Evolutionary conservation across 208 protist genomes (phyloP).

Genomic region (Endotrypanum monterogeii): DNA sequence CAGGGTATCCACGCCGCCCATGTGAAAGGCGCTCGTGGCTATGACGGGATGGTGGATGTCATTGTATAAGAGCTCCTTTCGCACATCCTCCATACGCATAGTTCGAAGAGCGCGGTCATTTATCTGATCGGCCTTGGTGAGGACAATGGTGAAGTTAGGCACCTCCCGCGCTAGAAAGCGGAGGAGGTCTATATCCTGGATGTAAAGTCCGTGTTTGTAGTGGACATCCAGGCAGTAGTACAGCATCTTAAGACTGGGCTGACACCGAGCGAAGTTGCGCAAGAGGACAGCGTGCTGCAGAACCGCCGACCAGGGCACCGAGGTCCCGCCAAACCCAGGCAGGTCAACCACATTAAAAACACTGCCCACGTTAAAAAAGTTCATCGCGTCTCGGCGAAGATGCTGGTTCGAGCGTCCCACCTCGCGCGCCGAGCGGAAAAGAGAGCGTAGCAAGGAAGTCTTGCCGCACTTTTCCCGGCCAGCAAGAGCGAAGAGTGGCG

Average conservation of each 20-base stretch:
- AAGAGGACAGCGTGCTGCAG: slow-evolving; percentile 85
- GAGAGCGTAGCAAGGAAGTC: slow-evolving; percentile 72
- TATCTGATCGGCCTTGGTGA: slow-evolving; percentile 87
- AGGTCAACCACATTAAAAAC: slow-evolving; percentile 88
- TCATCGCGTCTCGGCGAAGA: slow-evolving; percentile 81
- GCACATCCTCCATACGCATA: slow-evolving; percentile 63
- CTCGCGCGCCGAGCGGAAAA: slow-evolving; percentile 72
- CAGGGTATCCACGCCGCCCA: slow-evolving; percentile 87
- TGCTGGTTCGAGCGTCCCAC: slow-evolving; percentile 77
- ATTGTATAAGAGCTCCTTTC: slow-evolving; percentile 78
- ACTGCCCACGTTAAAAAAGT: slow-evolving; percentile 87
- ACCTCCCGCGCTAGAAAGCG: slow-evolving; percentile 80
- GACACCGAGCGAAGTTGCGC: slow-evolving; percentile 77
- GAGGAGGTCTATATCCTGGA: slow-evolving; percentile 89
- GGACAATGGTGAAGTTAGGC: slow-evolving; percentile 89
- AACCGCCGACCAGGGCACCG: slow-evolving; percentile 78
- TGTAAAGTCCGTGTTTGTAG: slow-evolving; percentile 82
- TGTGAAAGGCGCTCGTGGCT: slow-evolving; percentile 83
- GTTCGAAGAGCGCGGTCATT: slow-evolving; percentile 38
- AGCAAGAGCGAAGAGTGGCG: slow-evolving; percentile 75
- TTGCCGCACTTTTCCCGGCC: slow-evolving; percentile 74
- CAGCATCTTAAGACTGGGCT: slow-evolving; percentile 88
- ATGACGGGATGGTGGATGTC: slow-evolving; percentile 86
- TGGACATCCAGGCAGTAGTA: slow-evolving; percentile 93
- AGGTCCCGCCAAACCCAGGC: slow-evolving; percentile 82